Base-by-base conservation (phyloP, 352 stramenopile genomes). In the Discostella stelligera region DNA sequence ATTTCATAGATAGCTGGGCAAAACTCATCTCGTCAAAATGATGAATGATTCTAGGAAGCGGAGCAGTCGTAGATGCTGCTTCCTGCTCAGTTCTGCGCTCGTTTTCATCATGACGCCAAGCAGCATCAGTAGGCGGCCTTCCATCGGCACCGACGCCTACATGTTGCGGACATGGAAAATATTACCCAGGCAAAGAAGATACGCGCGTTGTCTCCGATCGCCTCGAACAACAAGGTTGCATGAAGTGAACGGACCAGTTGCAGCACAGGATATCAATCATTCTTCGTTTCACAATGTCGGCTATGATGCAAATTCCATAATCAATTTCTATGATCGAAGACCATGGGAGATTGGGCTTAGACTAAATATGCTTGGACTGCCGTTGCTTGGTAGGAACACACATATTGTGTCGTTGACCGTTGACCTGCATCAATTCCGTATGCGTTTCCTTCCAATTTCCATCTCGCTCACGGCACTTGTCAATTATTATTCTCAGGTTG, bases 311-410 rank as follows among this genome's bases (percentile, higher is more conserved):
- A 61, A 87, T 32, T 66, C 74, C 10, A 91, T 92, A 48, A 63
- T 82, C 49, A 74, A 82, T 54, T 86, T 78, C 73, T 92, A 92
- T 65, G 87, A 92, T 59, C 68, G 68, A 64, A 49, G 84, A 46
- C 87, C 87, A 27, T 82, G 86, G 64, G 78, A 87, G 48, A 78
- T 92, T n/a, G 83, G 80, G 6, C 81, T 88, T 73, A 71, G 87
- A 69, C 53, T 92, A 20, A 92, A 92, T 62, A 85, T 80, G 52
- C 67, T 92, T 13, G 82, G 82, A 20, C 72, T 92, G 53, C 87
- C 87, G 14, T 71, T 92, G 14, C 71, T 92, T 25, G 81, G 71
- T 79, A 53, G 54, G 66, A 53, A 2, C 27, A 59, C 32, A 14
- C 49, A 59, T 39, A 30, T 20, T 55, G 46, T 3, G 3, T 10